phyloP scores from a whole-genome alignment of 257 asterid species.

The Capsicum baccatum region DNA sequence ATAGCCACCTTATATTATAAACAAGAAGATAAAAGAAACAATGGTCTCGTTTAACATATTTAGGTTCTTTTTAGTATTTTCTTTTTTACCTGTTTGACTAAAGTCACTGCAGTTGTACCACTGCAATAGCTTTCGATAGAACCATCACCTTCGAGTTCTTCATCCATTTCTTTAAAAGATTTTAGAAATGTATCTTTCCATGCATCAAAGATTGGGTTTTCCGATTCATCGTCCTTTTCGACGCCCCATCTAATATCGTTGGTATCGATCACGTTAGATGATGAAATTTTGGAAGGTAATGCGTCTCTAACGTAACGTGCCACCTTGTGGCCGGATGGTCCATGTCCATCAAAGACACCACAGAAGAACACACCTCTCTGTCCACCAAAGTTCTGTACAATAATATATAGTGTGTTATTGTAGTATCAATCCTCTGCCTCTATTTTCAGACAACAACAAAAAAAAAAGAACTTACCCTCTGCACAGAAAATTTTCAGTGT shows the following conservation, averaged over 20 bases:
- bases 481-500: background rate
- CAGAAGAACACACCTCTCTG: constrained; percentile 72
- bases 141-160: constrained; percentile 61
- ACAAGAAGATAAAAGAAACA: background rate
- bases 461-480: background rate
- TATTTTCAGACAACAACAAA: background rate
- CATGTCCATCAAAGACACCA: constrained; percentile 92
- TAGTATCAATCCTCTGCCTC: background rate
- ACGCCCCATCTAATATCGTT: background rate
- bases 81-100: constrained; percentile 65
- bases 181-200: constrained; percentile 66
- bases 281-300: constrained; percentile 74
- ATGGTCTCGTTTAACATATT: background rate
- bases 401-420: background rate
- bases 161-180: constrained; percentile 67
- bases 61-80: background rate
- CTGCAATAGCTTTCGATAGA: constrained; percentile 79
- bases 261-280: constrained; percentile 31
- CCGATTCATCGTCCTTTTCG: constrained; percentile 5
- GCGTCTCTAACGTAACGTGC: constrained; percentile 66
- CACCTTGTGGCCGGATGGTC: constrained; percentile 90
- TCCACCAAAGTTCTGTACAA: constrained; percentile 65
- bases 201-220: constrained; percentile 50
- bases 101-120: constrained; percentile 76
- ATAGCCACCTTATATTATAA: background rate